Base-by-base conservation (phyloP, 495 filamentous ascomycete species). In the Collariella sp. region DNA sequence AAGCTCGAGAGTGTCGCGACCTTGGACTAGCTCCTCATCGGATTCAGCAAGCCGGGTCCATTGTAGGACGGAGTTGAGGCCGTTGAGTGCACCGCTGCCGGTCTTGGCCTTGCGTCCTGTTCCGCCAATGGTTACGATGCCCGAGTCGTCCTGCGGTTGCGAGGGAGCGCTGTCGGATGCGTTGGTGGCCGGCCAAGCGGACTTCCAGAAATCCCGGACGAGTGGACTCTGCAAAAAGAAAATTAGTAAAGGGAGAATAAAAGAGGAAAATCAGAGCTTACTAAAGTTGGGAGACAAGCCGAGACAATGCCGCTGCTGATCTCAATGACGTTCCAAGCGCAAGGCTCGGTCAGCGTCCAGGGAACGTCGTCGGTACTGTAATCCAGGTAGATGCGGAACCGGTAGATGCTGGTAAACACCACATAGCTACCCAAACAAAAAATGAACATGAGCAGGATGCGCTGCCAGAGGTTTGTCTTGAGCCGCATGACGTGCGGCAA, bases 281-380 rank as follows among this genome's bases (percentile, higher is more conserved):
- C 48, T 7, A 50, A 10, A 13, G 23, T 20, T 7, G 48, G 48
- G n/a, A 50, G 48, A 13, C 48, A 50, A 1, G 48, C 48, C 2
- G 48, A 50, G 2, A 50, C 48, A 11, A 50, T 50, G 23, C 48
- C 48, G 23, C 36, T 41, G 48, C 48, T 50, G 35, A 50, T 50
- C 48, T 50, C 48, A 24, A 50, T 50, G 48, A 50, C 33, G 9
- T 50, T 50, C 48, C 48, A 50, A 9, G 48, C 48, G 38, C 48
- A 50, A 16, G 15, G 15, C 23, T 50, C 36, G 22, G 48, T 36
- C 11, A 50, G 36, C 7, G 48, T 40, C 48, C 48, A 50, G 2
- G 48, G 48, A 10, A 50, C 24, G 35, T 50, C 48, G 36, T 50
- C 48, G 23, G 48, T 50, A 22, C 35, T 50, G 48, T 50, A 50